Evolutionary conservation across 1,284 basidiomycete species (phyloP).

Genomic region (Papiliotrema fonsecae): DNA sequence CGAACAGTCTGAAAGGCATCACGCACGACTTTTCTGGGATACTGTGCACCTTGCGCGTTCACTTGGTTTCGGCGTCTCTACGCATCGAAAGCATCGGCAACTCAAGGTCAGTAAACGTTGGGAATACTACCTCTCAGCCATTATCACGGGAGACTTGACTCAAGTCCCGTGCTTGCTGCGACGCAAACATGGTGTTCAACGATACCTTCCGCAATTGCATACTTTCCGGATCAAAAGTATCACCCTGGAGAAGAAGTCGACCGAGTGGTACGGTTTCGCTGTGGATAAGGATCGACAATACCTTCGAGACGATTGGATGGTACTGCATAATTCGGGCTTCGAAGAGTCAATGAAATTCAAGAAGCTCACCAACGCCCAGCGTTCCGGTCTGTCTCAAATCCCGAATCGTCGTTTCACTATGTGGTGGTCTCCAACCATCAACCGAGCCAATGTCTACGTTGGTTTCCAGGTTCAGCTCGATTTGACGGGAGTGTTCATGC

Average conservation of each 20-base stretch:
- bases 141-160: background rate
- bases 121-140: background rate
- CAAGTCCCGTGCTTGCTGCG: background rate
- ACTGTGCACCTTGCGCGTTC: background rate
- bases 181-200: background rate
- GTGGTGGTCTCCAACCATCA: conserved; percentile 94
- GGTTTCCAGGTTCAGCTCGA: conserved; percentile 99
- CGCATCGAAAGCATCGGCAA: background rate
- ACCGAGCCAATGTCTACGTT: conserved; percentile 79
- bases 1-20: background rate
- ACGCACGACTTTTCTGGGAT: background rate
- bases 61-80: background rate
- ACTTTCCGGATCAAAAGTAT: conserved; percentile 1
- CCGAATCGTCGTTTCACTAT: conserved; percentile 99
- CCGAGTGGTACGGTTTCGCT: conserved; percentile 8
- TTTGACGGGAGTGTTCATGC: conserved; percentile 75
- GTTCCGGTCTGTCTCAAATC: conserved; percentile 72
- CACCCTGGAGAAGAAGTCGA: conserved; percentile 3
- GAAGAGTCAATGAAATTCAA: conserved; percentile 98
- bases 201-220: background rate
- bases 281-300: conserved; percentile 6
- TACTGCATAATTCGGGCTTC: conserved; percentile 56
- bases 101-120: background rate
- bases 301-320: conserved; percentile 6
- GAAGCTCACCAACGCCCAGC: conserved; percentile 55